Evolutionary conservation across 331 rosid species (phyloP), one percentile per base, ranked within the genome.

Genomic region (Rhamnella rubrinervis): DNA sequence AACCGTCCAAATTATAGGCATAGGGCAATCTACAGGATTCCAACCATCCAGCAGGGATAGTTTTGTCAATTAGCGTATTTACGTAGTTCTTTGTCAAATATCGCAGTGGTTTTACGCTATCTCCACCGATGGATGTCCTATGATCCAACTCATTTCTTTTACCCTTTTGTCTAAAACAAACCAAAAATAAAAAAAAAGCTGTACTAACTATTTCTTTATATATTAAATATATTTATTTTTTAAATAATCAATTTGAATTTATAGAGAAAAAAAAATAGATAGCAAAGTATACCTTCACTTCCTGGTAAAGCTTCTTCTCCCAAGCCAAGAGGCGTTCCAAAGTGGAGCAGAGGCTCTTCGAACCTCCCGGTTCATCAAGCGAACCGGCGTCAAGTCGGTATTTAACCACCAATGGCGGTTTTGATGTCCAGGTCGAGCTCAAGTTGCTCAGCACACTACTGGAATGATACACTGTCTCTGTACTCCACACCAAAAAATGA

Each of bases 401-500:
- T 85, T 74, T 95, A 50, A 95, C 99, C 28, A 89, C 92, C 73
- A 95, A 73, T 3, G 99, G 99, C 55, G 99, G 99, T 66, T 95
- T 95, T 9, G 97, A 95, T 37, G 96, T 84, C 99, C 99, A 95
- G 70, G 75, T 91, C 15, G 99, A 95, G 80, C 99, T 95, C 74
- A 95, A 76, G 66, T 64, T 95, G 81, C 99, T 91, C 64, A 95
- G 74, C 68, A 95, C 55, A 55, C 97, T 89, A 69, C 84, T 91
- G 60, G 99, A 95, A 75, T 95, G 99, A 76, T 95, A 95, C 80
- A 95, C 93, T 5, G 97, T 95, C 83, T 91, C 99, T 95, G 91
- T 72, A 37, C 13, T 20, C 59, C 58, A 40, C 47, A 57, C 63
- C 1, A 7, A 64, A 12, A 17, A 57, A 38, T 5, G 6, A 59